Evolutionary conservation across 1,139 yeast species (phyloP), one percentile per base, ranked within the genome.

Genomic region (Sugiyamaella xylanicola): DNA sequence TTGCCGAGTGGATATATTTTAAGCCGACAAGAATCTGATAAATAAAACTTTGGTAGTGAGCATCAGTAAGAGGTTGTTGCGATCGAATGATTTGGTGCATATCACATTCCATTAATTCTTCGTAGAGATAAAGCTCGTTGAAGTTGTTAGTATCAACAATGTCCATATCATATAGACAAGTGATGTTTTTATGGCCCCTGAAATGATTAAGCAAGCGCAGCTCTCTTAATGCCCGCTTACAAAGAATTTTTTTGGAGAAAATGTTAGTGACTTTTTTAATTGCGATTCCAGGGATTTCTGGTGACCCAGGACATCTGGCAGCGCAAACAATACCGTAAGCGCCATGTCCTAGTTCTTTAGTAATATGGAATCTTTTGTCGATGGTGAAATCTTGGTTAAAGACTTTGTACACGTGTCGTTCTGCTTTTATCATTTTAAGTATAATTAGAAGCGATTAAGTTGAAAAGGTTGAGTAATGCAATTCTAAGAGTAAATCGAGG

Each of bases 251-350:
- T 70, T 91, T 90, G 60, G 88, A 82, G 74, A 93, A 92, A 57
- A 93, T 88, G 72, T 90, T 91, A 53, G 97, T 91, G 63, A 93
- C 92, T 56, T 74, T 89, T 72, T 93, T 93, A 68, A 93, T 90
- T 44, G 99, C 99, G 41, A 93, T 97, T 4, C 78, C 77, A 15
- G 76, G 77, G 16, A 72, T 70, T 56, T 87, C 93, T 20, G 83
- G 81, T 1, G 82, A 76, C 54, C 83, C 86, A 4, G 80, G 76
- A 71, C 92, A 92, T 66, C 84, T 82, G 32, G 99, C 98, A 0
- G 96, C 87, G 67, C 97, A 93, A 4, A 93, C 98, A 4, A 92
- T 84, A 32, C 99, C 99, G 68, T 93, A 93, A 0, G 99, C 97
- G 2, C 99, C 99, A 66, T 92, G 97, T 25, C 99, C 99, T 50